phyloP scores from a whole-genome alignment of 2,329 filamentous ascomycete genomes.

The Graphiopsis chlorocephala region DNA sequence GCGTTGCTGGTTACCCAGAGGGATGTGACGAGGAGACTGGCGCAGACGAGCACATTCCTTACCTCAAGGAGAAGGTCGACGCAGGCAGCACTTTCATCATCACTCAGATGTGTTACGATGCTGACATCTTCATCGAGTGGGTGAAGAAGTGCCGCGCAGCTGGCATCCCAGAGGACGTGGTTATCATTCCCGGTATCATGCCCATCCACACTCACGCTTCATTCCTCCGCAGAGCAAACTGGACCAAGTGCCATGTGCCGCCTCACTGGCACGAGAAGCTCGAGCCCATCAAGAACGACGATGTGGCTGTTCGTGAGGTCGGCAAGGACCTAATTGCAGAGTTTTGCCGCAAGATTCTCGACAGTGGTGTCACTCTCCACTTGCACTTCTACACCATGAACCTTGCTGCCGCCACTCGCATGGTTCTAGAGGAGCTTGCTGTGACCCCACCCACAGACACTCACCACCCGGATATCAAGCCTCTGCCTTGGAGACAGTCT shows the following conservation, averaged over 20 bases:
- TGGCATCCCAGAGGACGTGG: slow-evolving; percentile 68
- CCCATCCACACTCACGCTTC: slow-evolving; percentile 93
- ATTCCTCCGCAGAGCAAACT: slow-evolving; percentile 84
- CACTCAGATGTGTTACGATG: slow-evolving; percentile 99
- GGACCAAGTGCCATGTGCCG: slow-evolving; percentile 85
- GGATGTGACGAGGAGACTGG: slow-evolving; percentile 91
- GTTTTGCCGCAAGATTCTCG: slow-evolving; percentile 83
- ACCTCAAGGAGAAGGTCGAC: slow-evolving; percentile 96
- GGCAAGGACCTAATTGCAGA: slow-evolving; percentile 84
- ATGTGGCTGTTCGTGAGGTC: slow-evolving; percentile 84
- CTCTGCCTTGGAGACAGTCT: slow-evolving; percentile 95
- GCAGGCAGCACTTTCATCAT: slow-evolving; percentile 91
- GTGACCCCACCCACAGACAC: slow-evolving; percentile 76
- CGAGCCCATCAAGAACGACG: slow-evolving; percentile 95
- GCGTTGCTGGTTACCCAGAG: slow-evolving; percentile 94
- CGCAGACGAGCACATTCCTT: slow-evolving; percentile 78
- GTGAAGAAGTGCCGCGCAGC: slow-evolving; percentile 78
- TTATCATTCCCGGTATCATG: slow-evolving; percentile 86
- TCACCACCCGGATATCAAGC: slow-evolving; percentile 51
- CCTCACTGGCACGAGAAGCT: slow-evolving; percentile 75
- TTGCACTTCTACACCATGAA: slow-evolving; percentile 99
- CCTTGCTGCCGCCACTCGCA: slow-evolving; percentile 85
- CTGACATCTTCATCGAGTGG: slow-evolving; percentile 91
- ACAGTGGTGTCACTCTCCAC: slow-evolving; percentile 73
- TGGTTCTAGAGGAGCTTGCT: slow-evolving; percentile 87